These are phyloP conservation scores for Suillus alpinus DNA, from an alignment of 768 basidiomycete genomes.

Conservation along the genomic window DNA sequence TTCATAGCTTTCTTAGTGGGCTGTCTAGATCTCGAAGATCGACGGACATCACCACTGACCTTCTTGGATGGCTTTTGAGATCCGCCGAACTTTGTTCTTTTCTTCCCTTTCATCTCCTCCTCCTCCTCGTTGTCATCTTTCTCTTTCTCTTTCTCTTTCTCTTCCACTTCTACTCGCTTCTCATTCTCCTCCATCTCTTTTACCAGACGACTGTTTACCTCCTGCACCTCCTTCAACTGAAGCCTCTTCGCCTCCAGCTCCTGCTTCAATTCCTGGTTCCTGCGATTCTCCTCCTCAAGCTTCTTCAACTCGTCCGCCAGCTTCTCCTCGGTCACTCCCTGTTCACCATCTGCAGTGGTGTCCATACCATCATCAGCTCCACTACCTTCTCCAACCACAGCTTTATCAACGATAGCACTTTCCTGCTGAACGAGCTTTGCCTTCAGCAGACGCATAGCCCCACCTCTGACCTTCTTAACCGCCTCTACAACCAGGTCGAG, in stretches of 20 bases:
- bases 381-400: background rate
- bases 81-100: background rate
- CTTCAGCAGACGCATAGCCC: background rate
- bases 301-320: background rate
- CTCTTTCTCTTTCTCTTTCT: no score
- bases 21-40: background rate
- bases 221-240: background rate
- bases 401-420: background rate
- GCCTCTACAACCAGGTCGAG: background rate
- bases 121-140: no score
- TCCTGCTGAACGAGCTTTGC: background rate
- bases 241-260: background rate
- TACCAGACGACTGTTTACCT: background rate
- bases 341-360: background rate
- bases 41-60: background rate
- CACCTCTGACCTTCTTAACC: background rate
- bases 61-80: background rate
- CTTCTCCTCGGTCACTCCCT: background rate
- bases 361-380: background rate
- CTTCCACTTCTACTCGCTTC: background rate
- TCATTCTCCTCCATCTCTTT: background rate
- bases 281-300: background rate
- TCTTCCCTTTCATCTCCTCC: background rate
- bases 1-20: background rate
- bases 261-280: background rate